Percentiles rank a stretch among this genome's conserved stretches.
Conservation (phyloP, 2,329 filamentous ascomycete species). For the Akanthomyces muscarius region DNA sequence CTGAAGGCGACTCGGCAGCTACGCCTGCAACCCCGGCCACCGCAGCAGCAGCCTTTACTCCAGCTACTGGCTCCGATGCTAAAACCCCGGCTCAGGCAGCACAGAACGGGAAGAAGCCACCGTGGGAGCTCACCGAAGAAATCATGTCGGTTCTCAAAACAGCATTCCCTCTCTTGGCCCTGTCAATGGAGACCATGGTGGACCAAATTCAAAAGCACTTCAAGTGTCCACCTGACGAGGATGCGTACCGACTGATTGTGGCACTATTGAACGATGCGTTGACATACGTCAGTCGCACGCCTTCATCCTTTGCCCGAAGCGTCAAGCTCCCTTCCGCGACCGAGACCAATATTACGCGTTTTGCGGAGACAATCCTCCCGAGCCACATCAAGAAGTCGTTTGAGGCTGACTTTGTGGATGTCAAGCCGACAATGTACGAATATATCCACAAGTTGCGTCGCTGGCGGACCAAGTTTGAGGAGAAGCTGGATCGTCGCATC, state of each 20-base stretch:
- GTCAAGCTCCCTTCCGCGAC: constrained; percentile 86
- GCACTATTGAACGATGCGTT: constrained; percentile 93
- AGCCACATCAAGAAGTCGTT: constrained; percentile 94
- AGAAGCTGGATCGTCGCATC: constrained; percentile 85
- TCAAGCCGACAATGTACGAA: constrained; percentile 96
- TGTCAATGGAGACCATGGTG: constrained; percentile 99
- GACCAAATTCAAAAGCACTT: constrained; percentile 99
- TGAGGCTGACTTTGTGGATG: constrained; percentile 91
- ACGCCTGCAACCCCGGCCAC: constrained; percentile 22
- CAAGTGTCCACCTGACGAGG: constrained; percentile 97
- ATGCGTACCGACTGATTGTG: constrained; percentile 96
- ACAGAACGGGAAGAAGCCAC: constrained; percentile 62
- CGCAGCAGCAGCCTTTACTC: constrained; percentile 23
- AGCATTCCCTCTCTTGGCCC: constrained; percentile 87
- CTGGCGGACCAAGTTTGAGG: constrained; percentile 97
- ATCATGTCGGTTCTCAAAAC: constrained; percentile 95
- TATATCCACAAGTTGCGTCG: constrained; percentile 95
- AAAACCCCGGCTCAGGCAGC: constrained; percentile 14
- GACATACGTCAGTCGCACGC: constrained; percentile 85
- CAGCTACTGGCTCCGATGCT: constrained; percentile 24
- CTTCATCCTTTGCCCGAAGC: constrained; percentile 80
- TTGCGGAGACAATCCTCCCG: constrained; percentile 93
- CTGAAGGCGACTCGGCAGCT: constrained; percentile 36
- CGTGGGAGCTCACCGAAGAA: constrained; percentile 96
- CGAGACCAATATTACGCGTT: constrained; percentile 93